Evolutionary conservation across 805 yeast species (phyloP).

Genomic region (Ogataea dorogensis): DNA sequence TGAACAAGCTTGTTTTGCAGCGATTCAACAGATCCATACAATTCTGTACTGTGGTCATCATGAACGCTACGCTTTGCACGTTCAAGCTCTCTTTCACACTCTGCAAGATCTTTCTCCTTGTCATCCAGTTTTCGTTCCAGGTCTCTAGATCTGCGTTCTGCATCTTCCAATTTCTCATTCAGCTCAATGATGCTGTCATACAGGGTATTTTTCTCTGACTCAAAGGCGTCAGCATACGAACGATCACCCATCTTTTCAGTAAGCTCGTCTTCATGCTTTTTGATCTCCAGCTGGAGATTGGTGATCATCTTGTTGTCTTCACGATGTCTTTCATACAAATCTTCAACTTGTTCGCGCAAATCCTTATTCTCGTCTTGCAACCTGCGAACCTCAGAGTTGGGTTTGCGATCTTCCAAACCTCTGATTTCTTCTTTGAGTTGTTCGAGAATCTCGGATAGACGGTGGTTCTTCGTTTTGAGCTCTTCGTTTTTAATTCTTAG

Average conservation of each 20-base stretch:
- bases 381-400: conserved; percentile 1
- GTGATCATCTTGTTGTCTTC: conserved; percentile 7
- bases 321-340: conserved; percentile 4
- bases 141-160: conserved; percentile 12
- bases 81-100: conserved; percentile 5
- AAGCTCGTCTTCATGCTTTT: conserved; percentile 6
- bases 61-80: conserved; percentile 20
- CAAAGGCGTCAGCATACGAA: conserved; percentile 31
- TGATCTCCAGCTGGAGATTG: conserved; percentile 8
- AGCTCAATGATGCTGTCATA: conserved; percentile 20
- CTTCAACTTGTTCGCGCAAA: conserved; percentile 7
- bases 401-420: conserved; percentile 5
- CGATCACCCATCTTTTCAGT: conserved; percentile 16
- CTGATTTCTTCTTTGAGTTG: conserved; percentile 7
- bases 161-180: conserved; percentile 15
- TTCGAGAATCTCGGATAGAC: conserved; percentile 6
- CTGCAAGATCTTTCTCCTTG: conserved; percentile 8
- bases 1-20: conserved; percentile 14
- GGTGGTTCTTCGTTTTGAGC: conserved; percentile 7
- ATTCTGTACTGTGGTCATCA: conserved; percentile 22
- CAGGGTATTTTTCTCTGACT: conserved; percentile 24
- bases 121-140: conserved; percentile 21
- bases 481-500: conserved; percentile 11
- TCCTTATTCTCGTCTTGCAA: conserved; percentile 7
- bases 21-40: conserved; percentile 8